Conservation (phyloP, 768 basidiomycete species). For the Lactarius psammicola region DNA sequence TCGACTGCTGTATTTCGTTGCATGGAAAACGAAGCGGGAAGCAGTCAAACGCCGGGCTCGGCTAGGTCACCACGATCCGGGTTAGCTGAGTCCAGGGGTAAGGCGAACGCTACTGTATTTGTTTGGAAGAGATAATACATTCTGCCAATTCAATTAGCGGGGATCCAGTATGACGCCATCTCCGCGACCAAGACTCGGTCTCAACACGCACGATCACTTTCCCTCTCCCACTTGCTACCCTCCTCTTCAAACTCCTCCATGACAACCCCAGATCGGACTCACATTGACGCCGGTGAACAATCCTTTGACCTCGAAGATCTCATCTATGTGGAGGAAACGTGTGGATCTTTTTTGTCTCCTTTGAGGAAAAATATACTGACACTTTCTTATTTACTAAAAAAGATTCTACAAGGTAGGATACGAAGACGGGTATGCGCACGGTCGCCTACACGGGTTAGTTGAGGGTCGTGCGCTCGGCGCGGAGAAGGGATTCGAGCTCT, state of each 20-base stretch:
- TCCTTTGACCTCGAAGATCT: conserved; percentile 36
- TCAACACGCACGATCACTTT: conserved; percentile 1
- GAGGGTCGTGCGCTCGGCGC: conserved; percentile 88
- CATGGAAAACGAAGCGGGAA: conserved; percentile 3
- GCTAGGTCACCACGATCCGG: too few relatives aligned
- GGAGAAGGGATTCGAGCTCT: conserved; percentile 91
- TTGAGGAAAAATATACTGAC: background rate
- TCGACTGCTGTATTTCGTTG: background rate
- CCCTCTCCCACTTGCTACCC: background rate
- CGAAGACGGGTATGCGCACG: conserved; percentile 76
- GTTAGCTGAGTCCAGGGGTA: background rate
- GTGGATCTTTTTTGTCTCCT: conserved; percentile 14
- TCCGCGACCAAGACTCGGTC: conserved; percentile 12
- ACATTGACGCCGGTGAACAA: background rate
- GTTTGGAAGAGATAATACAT: too few relatives aligned
- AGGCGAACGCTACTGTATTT: too few relatives aligned
- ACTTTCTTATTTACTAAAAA: conserved; percentile 38
- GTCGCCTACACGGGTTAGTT: conserved; percentile 83
- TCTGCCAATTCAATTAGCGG: conserved; percentile 1
- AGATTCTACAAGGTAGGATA: conserved; percentile 85
- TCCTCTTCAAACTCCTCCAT: background rate
- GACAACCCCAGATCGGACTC: background rate
- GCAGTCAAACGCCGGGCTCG: background rate
- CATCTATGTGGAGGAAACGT: conserved; percentile 36
- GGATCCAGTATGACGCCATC: conserved; percentile 14